These are phyloP conservation scores for Gonapodya sp. DNA, from an alignment of 192 early-diverging fungal species.

Conservation along the genomic window DNA sequence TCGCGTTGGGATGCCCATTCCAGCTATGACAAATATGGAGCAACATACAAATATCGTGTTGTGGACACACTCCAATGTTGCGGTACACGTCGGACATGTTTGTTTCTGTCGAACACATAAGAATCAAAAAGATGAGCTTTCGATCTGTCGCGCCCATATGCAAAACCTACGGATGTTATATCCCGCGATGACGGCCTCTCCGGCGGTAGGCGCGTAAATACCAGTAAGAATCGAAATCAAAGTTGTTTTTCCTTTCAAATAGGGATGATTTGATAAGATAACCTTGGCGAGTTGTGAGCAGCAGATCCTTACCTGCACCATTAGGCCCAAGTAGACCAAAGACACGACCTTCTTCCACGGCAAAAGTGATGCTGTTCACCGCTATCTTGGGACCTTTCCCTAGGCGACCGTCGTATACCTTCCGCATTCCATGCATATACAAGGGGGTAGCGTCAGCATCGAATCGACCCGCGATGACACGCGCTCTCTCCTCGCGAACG, in stretches of 20 bases:
- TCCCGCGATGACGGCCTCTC: conserved; percentile 43
- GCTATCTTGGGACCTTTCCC: conserved; percentile 42
- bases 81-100: conserved; percentile 43
- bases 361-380: conserved; percentile 57
- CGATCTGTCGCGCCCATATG: not conserved
- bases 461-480: conserved; percentile 33
- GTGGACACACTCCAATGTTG: conserved; percentile 64
- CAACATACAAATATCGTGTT: conserved; percentile 24
- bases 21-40: not conserved
- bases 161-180: conserved; percentile 38
- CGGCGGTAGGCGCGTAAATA: conserved; percentile 42
- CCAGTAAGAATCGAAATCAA: conserved; percentile 64
- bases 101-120: conserved; percentile 13
- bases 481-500: conserved; percentile 46
- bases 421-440: conserved; percentile 45
- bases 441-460: conserved; percentile 29
- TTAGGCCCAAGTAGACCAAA: conserved; percentile 54
- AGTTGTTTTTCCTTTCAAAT: conserved; percentile 46
- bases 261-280: not conserved
- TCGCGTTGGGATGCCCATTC: too few species aligned
- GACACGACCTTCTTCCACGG: conserved; percentile 44
- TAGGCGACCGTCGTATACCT: conserved; percentile 35
- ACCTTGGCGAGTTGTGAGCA: not conserved
- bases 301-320: conserved; percentile 13
- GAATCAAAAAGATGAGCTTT: too few species aligned